Evolutionary conservation across 2,329 filamentous ascomycete genomes (phyloP), one percentile per base, ranked within the genome.

Genomic region (Phialocephala sp.): DNA sequence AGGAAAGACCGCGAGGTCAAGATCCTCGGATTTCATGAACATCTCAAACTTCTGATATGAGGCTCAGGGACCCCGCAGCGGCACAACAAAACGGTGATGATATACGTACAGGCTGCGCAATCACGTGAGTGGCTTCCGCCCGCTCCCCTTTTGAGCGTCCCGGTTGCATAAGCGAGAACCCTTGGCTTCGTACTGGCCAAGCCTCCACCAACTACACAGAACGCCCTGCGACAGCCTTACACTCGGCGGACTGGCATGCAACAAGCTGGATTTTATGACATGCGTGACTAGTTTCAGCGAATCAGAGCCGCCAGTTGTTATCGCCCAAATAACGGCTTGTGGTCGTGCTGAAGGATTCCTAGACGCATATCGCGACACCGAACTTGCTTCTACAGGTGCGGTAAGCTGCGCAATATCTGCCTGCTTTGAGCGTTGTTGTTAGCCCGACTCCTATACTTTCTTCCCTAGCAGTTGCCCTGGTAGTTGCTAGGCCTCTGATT

Each of bases 221-320:
- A 54, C 50, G 50, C 50, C 50, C 50, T 54, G 50, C 50, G 14
- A 54, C 50, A 54, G 50, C 50, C 50, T 27, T 54, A 35, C 32
- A 54, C 50, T 54, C 50, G 50, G 50, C 50, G 50, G 18, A 54
- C 50, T 32, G 50, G 18, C 24, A 35, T 35, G 22, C 24, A 35
- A 8, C 27, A 32, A 27, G 24, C 50, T 32, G 24, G n/a, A 54
- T 18, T n/a, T 22, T 27, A 18, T 54, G 50, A 54, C 50, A 54
- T 27, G 2, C 22, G 8, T 54, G 22, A 9, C 24, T 11, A 15
- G 20, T 12, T 54, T n/a, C 11, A 35, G 11, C 50, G 14, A 54
- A 54, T 54, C 50, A 54, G 50, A 5, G 12, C 15, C n/a, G 14
- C 6, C 50, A 27, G 32, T 18, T 54, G 27, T 54, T 54, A 54